A percentile compares a stretch with the other conserved stretches of the same genome.
These are phyloP conservation scores for Apophysomyces ossiformis DNA, from an alignment of 371 early-diverging fungal genomes.

Conservation along the genomic window DNA sequence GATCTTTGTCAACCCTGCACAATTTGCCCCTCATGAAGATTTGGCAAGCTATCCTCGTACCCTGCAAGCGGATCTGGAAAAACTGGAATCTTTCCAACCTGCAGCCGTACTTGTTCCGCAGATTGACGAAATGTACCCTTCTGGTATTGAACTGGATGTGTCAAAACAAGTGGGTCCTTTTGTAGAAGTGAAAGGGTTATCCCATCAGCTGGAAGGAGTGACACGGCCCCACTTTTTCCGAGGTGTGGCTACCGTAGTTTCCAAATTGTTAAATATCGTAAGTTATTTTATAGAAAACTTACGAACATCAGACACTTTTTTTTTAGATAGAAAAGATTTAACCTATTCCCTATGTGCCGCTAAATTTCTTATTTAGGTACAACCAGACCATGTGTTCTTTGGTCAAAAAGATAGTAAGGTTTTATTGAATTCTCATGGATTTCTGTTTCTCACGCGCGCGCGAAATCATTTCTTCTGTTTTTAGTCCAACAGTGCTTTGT, in stretches of 20 bases:
- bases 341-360: no score
- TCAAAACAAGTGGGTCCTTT: slow-evolving; percentile 85
- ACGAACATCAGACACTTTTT: no score
- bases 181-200: slow-evolving; percentile 88
- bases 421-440: slow-evolving; percentile 12
- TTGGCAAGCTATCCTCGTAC: slow-evolving; percentile 91
- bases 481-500: slow-evolving; percentile 92
- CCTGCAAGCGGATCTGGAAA: slow-evolving; percentile 68
- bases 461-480: not conserved
- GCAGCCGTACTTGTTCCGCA: slow-evolving; percentile 80
- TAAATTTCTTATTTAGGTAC: slow-evolving; percentile 33
- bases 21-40: slow-evolving; percentile 97
- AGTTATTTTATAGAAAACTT: slow-evolving; percentile 9
- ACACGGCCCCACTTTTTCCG: slow-evolving; percentile 97
- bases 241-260: slow-evolving; percentile 95
- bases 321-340: no score
- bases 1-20: slow-evolving; percentile 97
- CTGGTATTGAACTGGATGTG: slow-evolving; percentile 82
- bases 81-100: slow-evolving; percentile 53
- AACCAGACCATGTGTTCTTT: slow-evolving; percentile 86
- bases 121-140: slow-evolving; percentile 92
- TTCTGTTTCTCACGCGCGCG: not conserved
- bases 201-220: slow-evolving; percentile 91
- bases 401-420: slow-evolving; percentile 92
- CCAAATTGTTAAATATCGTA: slow-evolving; percentile 91